These are phyloP conservation scores for Sisymbrium irio DNA, from an alignment of 345 rosid species.

Conservation along the genomic window DNA sequence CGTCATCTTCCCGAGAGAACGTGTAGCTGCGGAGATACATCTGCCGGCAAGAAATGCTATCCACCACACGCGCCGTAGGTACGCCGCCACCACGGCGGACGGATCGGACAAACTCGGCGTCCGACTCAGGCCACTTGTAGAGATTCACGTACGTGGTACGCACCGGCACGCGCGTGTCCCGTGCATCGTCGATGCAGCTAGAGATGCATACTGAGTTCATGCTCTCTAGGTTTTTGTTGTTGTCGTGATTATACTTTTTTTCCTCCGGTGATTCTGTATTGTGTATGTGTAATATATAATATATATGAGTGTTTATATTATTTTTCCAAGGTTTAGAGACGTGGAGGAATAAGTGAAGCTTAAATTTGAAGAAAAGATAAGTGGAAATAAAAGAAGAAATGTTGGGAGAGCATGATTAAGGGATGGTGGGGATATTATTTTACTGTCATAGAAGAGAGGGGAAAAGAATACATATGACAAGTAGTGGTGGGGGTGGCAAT, in stretches of 20 bases:
- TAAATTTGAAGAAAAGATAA: conserved; percentile 62
- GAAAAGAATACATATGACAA: background rate
- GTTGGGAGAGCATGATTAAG: conserved; percentile 14
- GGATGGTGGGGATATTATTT: background rate
- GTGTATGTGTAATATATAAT: conserved; percentile 21
- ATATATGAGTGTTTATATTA: background rate
- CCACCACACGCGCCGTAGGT: conserved; percentile 51
- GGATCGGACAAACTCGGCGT: conserved; percentile 60
- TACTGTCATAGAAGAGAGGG: background rate
- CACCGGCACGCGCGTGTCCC: conserved; percentile 59
- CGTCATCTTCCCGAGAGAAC: conserved; percentile 53
- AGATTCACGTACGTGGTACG: conserved; percentile 67
- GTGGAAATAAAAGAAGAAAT: conserved; percentile 12
- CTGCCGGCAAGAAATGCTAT: conserved; percentile 81
- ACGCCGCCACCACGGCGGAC: conserved; percentile 32
- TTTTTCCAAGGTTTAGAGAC: background rate
- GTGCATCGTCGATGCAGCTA: conserved; percentile 66
- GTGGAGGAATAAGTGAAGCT: conserved; percentile 40
- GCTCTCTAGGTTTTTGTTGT: background rate
- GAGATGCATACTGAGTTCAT: conserved; percentile 82
- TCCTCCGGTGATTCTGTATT: background rate
- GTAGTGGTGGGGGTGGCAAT: conserved; percentile 11
- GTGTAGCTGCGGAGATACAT: conserved; percentile 84
- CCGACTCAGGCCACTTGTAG: conserved; percentile 79
- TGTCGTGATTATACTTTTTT: background rate